Base-by-base conservation (phyloP, 108 stramenopile species). In the Discostella pseudostelligera region DNA sequence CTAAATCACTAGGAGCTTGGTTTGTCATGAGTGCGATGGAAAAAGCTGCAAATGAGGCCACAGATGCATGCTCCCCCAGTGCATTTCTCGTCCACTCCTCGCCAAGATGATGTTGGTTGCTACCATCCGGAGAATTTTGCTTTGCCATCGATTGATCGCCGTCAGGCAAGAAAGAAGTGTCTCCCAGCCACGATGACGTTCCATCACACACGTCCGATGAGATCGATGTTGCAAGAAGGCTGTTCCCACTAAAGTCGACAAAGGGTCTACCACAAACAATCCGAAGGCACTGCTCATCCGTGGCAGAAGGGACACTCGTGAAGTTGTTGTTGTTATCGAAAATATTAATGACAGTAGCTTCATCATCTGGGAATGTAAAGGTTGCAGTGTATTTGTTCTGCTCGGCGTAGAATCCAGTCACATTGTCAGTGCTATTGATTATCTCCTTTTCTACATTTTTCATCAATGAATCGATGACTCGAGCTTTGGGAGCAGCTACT, bases 1-100 rank as follows among this genome's bases (percentile, higher is more conserved):
- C 55, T 50, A 81, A 69, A 24, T 51, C 21, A 39, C 74, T 67
- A 13, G 74, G 70, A 39, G 80, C 74, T 50, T 68, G 50, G 35
- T 76, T 81, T 44, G 80, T 65, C 80, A 81, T 81, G 61, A 81
- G 65, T 8, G 79, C 74, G 21, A 80, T 74, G 39, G 63, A 66
- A 64, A 74, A 80, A 0, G 79, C 72, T 2, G 79, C 72, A 57
- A 80, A 80, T 3, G 79, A 72, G 42, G 79, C 63, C 8, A 80
- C 57, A 19, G 79, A 80, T 4, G 79, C 79, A 46, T 80, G 79
- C 32, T 80, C 79, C 4, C 79, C 69, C 36, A 80, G 21, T 8
- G 79, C 79, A 19, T 67, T 64, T 16, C 60, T 50, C 14, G 67
- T 12, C 78, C 78, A 79, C 25, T 61, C 54, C 20, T 36, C 39